phyloP scores from a whole-genome alignment of 768 basidiomycete species.

The Polyporus arcularius region DNA sequence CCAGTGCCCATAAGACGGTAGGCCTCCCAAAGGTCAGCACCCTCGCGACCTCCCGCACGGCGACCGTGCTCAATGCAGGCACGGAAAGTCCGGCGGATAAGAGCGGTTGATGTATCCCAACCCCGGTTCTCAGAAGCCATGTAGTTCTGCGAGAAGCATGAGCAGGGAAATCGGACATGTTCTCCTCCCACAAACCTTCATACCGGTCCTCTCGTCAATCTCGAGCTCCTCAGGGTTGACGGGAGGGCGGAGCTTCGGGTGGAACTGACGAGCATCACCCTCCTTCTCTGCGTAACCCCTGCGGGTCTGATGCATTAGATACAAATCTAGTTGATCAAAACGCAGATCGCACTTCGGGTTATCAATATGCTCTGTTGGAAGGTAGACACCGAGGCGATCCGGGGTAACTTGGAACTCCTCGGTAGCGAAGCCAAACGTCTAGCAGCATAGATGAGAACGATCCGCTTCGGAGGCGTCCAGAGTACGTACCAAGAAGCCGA shows the following conservation, averaged over 20 bases:
- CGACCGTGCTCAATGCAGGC: conserved; percentile 72
- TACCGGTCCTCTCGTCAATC: conserved; percentile 73
- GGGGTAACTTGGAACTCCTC: conserved; percentile 72
- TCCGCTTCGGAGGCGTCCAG: background rate
- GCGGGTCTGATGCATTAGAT: background rate
- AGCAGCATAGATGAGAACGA: background rate
- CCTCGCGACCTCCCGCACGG: conserved; percentile 53
- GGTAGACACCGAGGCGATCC: conserved; percentile 75
- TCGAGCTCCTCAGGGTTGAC: conserved; percentile 73
- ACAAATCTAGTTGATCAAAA: background rate
- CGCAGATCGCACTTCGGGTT: conserved; percentile 59
- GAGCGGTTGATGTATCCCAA: conserved; percentile 77
- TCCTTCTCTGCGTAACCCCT: conserved; percentile 70
- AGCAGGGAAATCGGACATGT: background rate
- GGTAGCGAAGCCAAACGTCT: conserved; percentile 67
- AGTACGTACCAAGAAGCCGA: conserved; percentile 54
- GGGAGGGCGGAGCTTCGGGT: conserved; percentile 74
- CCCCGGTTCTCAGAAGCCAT: conserved; percentile 69
- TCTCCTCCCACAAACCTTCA: conserved; percentile 56
- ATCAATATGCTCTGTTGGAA: conserved; percentile 78
- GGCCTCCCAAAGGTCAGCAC: conserved; percentile 60
- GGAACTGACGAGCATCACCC: conserved; percentile 70
- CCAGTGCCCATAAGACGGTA: conserved; percentile 73
- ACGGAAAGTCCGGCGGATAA: conserved; percentile 60
- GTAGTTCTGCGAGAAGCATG: conserved; percentile 54